Evolutionary conservation across 768 basidiomycete genomes (phyloP).

Genomic region (Lentinula boryana): DNA sequence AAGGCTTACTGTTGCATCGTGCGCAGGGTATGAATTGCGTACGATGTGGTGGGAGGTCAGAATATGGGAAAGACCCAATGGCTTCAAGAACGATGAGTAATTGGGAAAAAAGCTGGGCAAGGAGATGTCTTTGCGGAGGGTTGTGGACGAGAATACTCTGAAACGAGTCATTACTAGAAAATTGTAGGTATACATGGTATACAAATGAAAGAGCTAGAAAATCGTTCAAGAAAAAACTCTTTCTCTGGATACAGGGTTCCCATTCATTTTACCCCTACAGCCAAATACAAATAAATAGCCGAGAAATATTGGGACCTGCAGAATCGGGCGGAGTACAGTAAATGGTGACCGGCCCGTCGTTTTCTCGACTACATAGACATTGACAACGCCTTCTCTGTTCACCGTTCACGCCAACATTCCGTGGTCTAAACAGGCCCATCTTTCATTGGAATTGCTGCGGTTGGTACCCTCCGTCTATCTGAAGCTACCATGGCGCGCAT

Average conservation of each 20-base stretch:
- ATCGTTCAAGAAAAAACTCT: too few species aligned
- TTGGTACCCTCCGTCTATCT: not conserved
- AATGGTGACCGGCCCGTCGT: too few species aligned
- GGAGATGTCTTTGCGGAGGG: constrained; percentile 68
- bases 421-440: not conserved
- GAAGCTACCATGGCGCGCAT: not conserved
- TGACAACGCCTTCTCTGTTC: too few species aligned
- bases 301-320: too few species aligned
- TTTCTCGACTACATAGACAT: too few species aligned
- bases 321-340: too few species aligned
- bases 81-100: constrained; percentile 33
- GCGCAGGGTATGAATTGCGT: constrained; percentile 41
- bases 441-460: not conserved
- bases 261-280: too few species aligned
- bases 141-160: constrained; percentile 37
- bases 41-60: constrained; percentile 57
- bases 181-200: too few species aligned
- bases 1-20: constrained; percentile 40
- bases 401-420: not conserved
- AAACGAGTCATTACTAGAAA: too few species aligned
- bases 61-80: constrained; percentile 29
- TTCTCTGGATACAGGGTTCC: too few species aligned
- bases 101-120: constrained; percentile 61
- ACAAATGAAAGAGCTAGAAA: too few species aligned
- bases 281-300: too few species aligned